Base-by-base conservation (phyloP, 2,329 filamentous ascomycete species). In the Trichoderma afroharzianum region DNA sequence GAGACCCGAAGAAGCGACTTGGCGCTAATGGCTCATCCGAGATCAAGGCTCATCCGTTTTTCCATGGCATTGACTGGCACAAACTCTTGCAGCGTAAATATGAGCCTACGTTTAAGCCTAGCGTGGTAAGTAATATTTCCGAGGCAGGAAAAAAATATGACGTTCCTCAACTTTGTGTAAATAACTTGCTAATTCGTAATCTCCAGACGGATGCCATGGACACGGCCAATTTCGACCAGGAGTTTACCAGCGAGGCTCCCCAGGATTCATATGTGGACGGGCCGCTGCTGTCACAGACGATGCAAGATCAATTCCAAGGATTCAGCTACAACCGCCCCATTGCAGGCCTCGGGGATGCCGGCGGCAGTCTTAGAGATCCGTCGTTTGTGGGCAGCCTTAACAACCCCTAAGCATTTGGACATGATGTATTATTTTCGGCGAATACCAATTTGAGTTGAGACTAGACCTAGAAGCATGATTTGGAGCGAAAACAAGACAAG, bases 41-140 rank as follows among this genome's bases (percentile, higher is more conserved):
- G 83, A 98, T 99, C 86, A 99, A 99, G 85, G 94, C 95, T 28
- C 96, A 99, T 81, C 95, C 95, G 71, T 99, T 99, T 88, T 98
- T 99, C 88, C 95, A 98, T 79, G 95, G 93, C 81, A 98, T 99
- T 77, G 96, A 99, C 82, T 99, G 96, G 96, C 92, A 95, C 77
- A 98, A 98, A 85, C 87, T 99, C 72, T 85, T 99, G 74, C 96
- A 98, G 84, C 91, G 96, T 81, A 98, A 98, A 85, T 98, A 98
- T 80, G 95, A 98, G 85, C 96, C 96, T 72, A 95, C 93, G 73
- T 99, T 98, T 87, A 97, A 97, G 83, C 96, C 96, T 72, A 97
- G 90, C 81, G 95, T 97, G 86, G 93, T 97, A 90, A 83, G 93
- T 94, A 28, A 0, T 4, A 47, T 12, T 11, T 3, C 2, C 21